Evolutionary conservation across 345 rosid species (phyloP).

Genomic region (Microthlaspi erraticum): DNA sequence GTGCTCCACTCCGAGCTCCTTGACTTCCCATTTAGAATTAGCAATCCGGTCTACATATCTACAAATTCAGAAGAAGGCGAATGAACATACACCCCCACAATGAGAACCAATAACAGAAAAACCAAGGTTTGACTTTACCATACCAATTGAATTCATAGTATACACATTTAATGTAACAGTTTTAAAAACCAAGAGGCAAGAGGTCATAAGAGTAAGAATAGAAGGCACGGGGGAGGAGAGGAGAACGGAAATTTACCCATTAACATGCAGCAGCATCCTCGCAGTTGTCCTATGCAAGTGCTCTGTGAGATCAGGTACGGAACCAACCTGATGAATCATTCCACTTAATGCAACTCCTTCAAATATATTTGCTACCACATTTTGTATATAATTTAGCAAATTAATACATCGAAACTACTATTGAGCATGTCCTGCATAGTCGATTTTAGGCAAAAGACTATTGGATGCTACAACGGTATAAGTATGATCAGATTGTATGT

Average conservation of each 20-base stretch:
- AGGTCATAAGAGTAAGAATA: slow-evolving; percentile 21
- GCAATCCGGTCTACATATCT: slow-evolving; percentile 95
- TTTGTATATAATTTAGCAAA: slow-evolving; percentile 16
- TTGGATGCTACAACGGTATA: slow-evolving; percentile 20
- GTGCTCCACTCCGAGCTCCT: slow-evolving; percentile 97
- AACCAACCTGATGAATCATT: slow-evolving; percentile 71
- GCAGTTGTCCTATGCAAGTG: slow-evolving; percentile 91
- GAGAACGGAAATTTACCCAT: slow-evolving; percentile 67
- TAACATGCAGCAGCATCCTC: slow-evolving; percentile 82
- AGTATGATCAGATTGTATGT: slow-evolving; percentile 3
- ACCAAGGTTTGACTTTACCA: slow-evolving; percentile 8
- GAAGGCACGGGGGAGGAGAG: slow-evolving; percentile 6
- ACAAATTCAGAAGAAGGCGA: slow-evolving; percentile 41
- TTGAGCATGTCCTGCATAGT: slow-evolving; percentile 17
- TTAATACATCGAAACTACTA: slow-evolving; percentile 17
- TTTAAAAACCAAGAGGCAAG: slow-evolving; percentile 3
- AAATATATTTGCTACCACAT: slow-evolving; percentile 30
- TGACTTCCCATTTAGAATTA: slow-evolving; percentile 94
- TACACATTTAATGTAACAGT: slow-evolving; percentile 2
- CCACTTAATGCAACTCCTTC: slow-evolving; percentile 34
- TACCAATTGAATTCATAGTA: slow-evolving; percentile 1
- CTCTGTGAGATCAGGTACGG: slow-evolving; percentile 79
- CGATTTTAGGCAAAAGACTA: slow-evolving; percentile 12
- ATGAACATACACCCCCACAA: slow-evolving; percentile 7
- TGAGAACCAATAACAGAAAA: slow-evolving; percentile 17